Base-by-base conservation (phyloP, 2,329 filamentous ascomycete species). In the Sarocladiaceae sp. region DNA sequence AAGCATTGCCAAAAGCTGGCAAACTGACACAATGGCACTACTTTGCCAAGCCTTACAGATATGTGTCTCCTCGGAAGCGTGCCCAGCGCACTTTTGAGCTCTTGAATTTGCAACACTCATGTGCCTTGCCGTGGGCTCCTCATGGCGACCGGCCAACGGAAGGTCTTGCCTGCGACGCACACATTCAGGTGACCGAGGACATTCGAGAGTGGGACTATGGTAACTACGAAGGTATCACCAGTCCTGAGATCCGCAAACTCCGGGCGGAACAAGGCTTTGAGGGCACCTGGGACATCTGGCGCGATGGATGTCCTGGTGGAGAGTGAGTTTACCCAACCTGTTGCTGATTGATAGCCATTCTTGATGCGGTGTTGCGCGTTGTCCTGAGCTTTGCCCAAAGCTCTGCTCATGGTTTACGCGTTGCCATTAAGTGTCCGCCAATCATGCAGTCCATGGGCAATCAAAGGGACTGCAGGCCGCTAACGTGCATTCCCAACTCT, bases 81-180 rank as follows among this genome's bases (percentile, higher is more conserved):
- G 90, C 93, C 18, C 91, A 94, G 69, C 80, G 83, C 49, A 97
- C 92, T n/a, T 86, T 97, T 64, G 90, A 96, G 66, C 81, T 97
- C 46, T 83, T 97, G 23, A 82, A 88, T 59, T 74, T 96, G 18
- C n/a, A 79, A 83, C 36, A 56, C 78, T 37, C 47, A 10, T 36
- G 28, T 20, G 36, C 26, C 2, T 74, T 92, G 15, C 91, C 91
- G 0, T 96, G 90, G 90, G 66, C 77, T 29, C 61, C 69, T 15
- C 76, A 79, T 54, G 74, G 77, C 52, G 59, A 62, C 2, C 54
- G 62, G 13, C 57, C 64, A 1, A 55, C 61, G 22, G 66, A 70
- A 26, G 61, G 61, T 10, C 71, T 78, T 23, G n/a, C 40, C 23
- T 88, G 84, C 50, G 62, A 71, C 13, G 86, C 87, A 7, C 71